phyloP scores from a whole-genome alignment of 345 rosid species.

The Euphorbia tirucalli region DNA sequence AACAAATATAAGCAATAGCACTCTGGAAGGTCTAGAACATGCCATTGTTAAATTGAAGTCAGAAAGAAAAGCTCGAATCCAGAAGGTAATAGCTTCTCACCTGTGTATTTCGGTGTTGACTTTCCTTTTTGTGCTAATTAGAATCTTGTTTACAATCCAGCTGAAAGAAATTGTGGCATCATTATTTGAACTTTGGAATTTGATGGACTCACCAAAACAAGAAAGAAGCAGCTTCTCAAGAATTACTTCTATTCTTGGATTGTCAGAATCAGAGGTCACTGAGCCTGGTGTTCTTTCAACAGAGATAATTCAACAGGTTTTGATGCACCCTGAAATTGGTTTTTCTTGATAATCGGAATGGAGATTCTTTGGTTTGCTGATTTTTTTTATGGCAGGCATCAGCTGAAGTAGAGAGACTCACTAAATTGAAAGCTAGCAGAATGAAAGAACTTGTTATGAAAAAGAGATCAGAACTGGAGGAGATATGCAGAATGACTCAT shows the following conservation, averaged over 20 bases:
- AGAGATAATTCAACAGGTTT: constrained; percentile 76
- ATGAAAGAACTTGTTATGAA: constrained; percentile 97
- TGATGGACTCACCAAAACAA: constrained; percentile 83
- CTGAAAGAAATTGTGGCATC: constrained; percentile 57
- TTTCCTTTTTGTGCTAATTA: constrained; percentile 12
- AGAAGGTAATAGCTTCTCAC: constrained; percentile 49
- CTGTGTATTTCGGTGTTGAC: background rate
- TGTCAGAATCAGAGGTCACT: constrained; percentile 57
- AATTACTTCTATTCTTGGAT: constrained; percentile 48
- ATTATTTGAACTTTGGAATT: constrained; percentile 77
- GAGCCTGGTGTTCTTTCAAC: constrained; percentile 67
- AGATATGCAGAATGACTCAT: constrained; percentile 65
- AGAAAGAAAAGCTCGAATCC: constrained; percentile 67
- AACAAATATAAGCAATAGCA: constrained; percentile 76
- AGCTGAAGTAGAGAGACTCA: constrained; percentile 76
- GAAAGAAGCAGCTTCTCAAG: constrained; percentile 59
- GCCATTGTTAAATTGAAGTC: constrained; percentile 62
- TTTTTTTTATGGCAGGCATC: constrained; percentile 51
- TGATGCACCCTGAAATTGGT: background rate
- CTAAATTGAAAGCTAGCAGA: constrained; percentile 77
- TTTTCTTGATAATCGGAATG: constrained; percentile 6
- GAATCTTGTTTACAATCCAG: constrained; percentile 41
- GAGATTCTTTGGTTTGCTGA: constrained; percentile 16
- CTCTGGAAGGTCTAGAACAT: constrained; percentile 72
- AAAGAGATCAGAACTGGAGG: constrained; percentile 79